These are phyloP conservation scores for Suillus spraguei DNA, from an alignment of 768 basidiomycete genomes.

Conservation along the genomic window DNA sequence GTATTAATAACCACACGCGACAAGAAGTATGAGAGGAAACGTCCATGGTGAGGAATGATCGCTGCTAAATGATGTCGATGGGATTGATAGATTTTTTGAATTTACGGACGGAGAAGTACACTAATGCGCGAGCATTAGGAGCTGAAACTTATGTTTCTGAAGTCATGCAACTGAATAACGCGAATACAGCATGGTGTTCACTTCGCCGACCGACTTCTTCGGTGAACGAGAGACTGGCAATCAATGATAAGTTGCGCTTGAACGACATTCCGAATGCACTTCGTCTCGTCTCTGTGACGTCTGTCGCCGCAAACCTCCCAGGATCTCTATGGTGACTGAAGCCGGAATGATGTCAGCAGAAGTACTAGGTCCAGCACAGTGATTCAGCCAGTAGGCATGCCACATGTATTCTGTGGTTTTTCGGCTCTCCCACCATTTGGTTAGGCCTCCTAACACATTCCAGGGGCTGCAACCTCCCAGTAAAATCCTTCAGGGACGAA, in stretches of 20 bases:
- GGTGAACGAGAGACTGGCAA: neutral
- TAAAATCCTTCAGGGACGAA: conserved; percentile 40
- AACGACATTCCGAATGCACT: neutral
- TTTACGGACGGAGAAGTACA: no score
- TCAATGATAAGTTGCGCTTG: neutral
- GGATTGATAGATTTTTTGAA: neutral
- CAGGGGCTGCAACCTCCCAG: conserved; percentile 26
- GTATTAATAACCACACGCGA: neutral
- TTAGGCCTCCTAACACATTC: neutral
- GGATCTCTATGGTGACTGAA: neutral
- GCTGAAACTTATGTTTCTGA: neutral
- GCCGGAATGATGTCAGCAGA: neutral
- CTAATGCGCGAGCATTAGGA: no score
- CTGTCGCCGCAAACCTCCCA: neutral
- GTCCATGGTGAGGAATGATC: neutral
- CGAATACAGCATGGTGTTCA: neutral
- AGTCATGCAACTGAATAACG: neutral
- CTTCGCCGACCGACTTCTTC: neutral
- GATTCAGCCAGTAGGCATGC: neutral
- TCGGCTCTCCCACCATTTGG: neutral
- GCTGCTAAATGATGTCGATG: neutral
- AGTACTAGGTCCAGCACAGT: neutral
- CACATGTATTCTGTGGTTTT: neutral
- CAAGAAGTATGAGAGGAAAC: neutral
- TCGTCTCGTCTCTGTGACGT: neutral